Conservation (phyloP, 345 rosid genomes). For the Anacardium occidentale region DNA sequence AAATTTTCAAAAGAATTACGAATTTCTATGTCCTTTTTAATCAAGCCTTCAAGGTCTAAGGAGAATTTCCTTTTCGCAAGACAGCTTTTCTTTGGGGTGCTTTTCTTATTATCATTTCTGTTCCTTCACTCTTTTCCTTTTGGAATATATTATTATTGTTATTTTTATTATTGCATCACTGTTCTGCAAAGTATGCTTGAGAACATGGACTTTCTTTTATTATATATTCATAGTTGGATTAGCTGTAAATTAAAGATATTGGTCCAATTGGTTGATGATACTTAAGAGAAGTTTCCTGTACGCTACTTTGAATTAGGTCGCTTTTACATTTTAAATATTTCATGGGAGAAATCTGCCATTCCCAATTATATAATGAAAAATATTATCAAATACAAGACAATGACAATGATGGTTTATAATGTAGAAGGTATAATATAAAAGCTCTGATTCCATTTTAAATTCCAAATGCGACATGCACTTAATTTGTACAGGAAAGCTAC, state of each 20-base stretch:
- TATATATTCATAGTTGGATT: too few species aligned
- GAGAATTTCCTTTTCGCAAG: not conserved
- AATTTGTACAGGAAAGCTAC: too few species aligned
- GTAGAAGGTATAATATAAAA: not conserved
- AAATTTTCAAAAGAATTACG: not conserved
- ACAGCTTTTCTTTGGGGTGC: not conserved
- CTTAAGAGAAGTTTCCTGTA: not conserved
- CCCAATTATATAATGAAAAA: not conserved
- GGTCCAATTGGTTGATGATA: not conserved
- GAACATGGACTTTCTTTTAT: too few species aligned
- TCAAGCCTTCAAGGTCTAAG: conserved; percentile 1
- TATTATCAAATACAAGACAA: not conserved
- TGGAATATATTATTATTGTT: not conserved
- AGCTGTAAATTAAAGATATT: not conserved
- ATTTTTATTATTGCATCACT: not conserved
- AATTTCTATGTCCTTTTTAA: not conserved
- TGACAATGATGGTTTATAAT: not conserved
- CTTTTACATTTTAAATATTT: not conserved
- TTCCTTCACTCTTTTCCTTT: not conserved
- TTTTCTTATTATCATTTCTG: not conserved
- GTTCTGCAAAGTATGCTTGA: not conserved
- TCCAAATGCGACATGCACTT: not conserved
- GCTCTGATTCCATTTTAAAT: not conserved
- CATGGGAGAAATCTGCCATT: too few species aligned
- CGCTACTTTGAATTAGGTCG: not conserved